Percentiles rank a stretch among this genome's conserved stretches.
Evolutionary conservation across 2,329 filamentous ascomycete species (phyloP).

Genomic region (Bipolaris bicolor): DNA sequence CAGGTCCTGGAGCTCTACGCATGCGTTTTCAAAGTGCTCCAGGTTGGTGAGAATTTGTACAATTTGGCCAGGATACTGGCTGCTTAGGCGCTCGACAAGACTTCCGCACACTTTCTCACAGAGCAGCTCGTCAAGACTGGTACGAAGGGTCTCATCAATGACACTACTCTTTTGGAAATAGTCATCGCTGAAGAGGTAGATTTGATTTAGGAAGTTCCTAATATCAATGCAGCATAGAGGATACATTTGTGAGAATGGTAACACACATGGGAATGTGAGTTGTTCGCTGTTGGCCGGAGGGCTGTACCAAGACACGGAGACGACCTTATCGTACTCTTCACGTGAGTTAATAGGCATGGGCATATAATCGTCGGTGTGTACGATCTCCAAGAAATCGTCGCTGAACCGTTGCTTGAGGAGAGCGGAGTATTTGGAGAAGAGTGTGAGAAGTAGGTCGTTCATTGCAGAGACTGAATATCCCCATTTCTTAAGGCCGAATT

Average conservation of each 20-base stretch:
- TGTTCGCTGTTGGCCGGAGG: conserved; percentile 60
- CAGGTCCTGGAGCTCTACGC: conserved; percentile 84
- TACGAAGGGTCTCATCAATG: conserved; percentile 88
- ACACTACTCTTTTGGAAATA: conserved; percentile 89
- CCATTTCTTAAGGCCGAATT: conserved; percentile 68
- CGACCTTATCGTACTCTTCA: conserved; percentile 94
- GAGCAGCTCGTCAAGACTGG: conserved; percentile 90
- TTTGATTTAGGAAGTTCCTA: conserved; percentile 95
- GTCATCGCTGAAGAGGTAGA: conserved; percentile 96
- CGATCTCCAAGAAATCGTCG: conserved; percentile 91
- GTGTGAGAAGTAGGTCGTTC: conserved; percentile 81
- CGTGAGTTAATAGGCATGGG: conserved; percentile 92
- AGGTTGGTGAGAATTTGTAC: conserved; percentile 98
- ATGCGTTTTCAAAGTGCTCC: conserved; percentile 95
- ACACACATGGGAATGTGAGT: conserved; percentile 86
- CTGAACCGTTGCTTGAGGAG: conserved; percentile 90
- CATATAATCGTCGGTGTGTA: conserved; percentile 98
- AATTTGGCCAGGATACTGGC: conserved; percentile 95
- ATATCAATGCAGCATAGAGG: conserved; percentile 98
- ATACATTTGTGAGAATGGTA: conserved; percentile 99
- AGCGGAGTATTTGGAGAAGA: conserved; percentile 94
- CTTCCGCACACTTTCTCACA: conserved; percentile 90
- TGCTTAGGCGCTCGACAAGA: conserved; percentile 83
- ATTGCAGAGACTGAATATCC: conserved; percentile 82
- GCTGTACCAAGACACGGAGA: conserved; percentile 94